Percentiles rank a stretch among this genome's conserved stretches.
Conservation (phyloP, 768 basidiomycete genomes). For the Tremella mesenterica region DNA sequence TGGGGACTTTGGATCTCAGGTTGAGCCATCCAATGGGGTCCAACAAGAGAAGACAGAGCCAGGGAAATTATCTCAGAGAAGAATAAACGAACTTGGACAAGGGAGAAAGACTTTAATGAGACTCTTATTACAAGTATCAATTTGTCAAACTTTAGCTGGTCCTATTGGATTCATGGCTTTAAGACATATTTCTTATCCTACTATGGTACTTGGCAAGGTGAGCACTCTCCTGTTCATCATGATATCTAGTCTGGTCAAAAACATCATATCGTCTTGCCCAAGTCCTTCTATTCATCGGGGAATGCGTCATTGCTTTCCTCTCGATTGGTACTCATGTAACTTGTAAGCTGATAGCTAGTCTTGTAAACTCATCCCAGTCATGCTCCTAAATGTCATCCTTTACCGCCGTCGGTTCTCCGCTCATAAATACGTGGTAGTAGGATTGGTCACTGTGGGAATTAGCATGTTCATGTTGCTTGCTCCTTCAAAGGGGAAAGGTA, state of each 20-base stretch:
- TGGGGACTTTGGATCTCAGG: neutral
- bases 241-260: no score
- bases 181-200: slow-evolving; percentile 92
- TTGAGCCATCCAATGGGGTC: neutral
- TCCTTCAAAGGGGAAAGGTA: slow-evolving; percentile 46
- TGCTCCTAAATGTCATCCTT: slow-evolving; percentile 88
- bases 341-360: slow-evolving; percentile 50
- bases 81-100: neutral
- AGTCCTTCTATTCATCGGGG: neutral
- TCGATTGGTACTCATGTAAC: no score
- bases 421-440: slow-evolving; percentile 91
- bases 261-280: no score
- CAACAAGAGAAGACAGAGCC: neutral
- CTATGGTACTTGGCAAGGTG: slow-evolving; percentile 89
- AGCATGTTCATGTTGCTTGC: slow-evolving; percentile 82
- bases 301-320: neutral
- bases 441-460: slow-evolving; percentile 84
- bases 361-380: slow-evolving; percentile 93
- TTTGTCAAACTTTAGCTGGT: slow-evolving; percentile 80
- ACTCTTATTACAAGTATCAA: slow-evolving; percentile 59
- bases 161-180: slow-evolving; percentile 95
- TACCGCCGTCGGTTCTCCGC: slow-evolving; percentile 86
- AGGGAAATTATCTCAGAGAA: neutral
- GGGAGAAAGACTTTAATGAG: slow-evolving; percentile 19
- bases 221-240: no score